A percentile compares a stretch with the other conserved stretches of the same genome.
These are phyloP conservation scores for Oryza nivara DNA, from an alignment of 176 grass and related monocot species.

Conservation along the genomic window DNA sequence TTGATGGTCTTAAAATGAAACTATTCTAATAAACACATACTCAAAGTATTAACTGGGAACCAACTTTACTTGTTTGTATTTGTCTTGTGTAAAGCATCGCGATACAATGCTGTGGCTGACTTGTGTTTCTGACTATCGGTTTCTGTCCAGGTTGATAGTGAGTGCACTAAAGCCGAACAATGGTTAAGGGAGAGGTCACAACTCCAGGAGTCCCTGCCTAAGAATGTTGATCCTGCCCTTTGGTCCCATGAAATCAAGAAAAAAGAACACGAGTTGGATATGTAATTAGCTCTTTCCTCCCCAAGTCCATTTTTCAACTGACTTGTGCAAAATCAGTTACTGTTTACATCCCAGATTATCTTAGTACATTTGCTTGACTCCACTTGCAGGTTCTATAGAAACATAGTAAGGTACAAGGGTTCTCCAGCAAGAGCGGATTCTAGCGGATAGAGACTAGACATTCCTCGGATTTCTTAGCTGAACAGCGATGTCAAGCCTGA, in stretches of 20 bases:
- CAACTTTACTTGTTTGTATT: neutral
- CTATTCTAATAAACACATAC: slow-evolving; percentile 18
- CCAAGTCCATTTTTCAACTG: neutral
- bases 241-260: slow-evolving; percentile 85
- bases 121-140: slow-evolving; percentile 25
- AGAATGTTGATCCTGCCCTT: slow-evolving; percentile 82
- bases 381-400: slow-evolving; percentile 69
- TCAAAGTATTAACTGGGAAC: slow-evolving; percentile 14
- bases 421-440: slow-evolving; percentile 58
- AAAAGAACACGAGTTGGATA: slow-evolving; percentile 63
- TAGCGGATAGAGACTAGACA: slow-evolving; percentile 60
- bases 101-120: slow-evolving; percentile 13
- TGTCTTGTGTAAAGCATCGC: neutral
- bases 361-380: slow-evolving; percentile 37
- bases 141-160: slow-evolving; percentile 59
- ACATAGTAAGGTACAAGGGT: slow-evolving; percentile 50
- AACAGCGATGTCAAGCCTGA: slow-evolving; percentile 6
- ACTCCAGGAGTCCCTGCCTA: slow-evolving; percentile 75
- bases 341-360: slow-evolving; percentile 27
- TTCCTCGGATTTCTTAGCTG: slow-evolving; percentile 26
- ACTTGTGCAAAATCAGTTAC: slow-evolving; percentile 23
- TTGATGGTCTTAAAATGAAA: neutral
- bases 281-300: slow-evolving; percentile 59
- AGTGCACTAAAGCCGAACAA: slow-evolving; percentile 80
- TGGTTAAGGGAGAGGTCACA: slow-evolving; percentile 76